Percentiles rank a stretch among this genome's conserved stretches.
phyloP scores from a whole-genome alignment of 2,329 filamentous ascomycete species.

The Talaromyces sp. region DNA sequence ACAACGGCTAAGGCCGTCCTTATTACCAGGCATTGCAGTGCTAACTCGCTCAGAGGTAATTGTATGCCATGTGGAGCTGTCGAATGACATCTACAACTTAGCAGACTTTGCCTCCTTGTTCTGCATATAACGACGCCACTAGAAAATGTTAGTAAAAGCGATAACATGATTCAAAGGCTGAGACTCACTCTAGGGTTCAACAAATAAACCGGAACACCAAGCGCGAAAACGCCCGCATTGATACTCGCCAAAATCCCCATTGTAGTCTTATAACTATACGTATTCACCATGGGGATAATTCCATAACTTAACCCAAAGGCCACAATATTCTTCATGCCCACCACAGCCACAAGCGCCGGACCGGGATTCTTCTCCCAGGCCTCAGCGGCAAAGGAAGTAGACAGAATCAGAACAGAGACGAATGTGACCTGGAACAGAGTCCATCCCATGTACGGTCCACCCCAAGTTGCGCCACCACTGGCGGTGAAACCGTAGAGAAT shows the following conservation, averaged over 20 bases:
- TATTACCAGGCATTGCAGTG: background rate
- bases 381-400: conserved; percentile 35
- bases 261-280: conserved; percentile 25
- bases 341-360: conserved; percentile 28
- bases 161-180: background rate
- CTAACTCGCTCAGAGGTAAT: background rate
- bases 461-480: conserved; percentile 24
- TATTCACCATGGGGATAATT: conserved; percentile 25
- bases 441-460: conserved; percentile 30
- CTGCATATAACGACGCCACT: background rate
- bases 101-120: background rate
- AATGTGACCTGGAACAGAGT: conserved; percentile 25
- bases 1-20: background rate
- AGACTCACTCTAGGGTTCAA: conserved; percentile 24
- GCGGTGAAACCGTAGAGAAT: conserved; percentile 34
- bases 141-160: background rate
- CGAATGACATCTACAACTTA: background rate
- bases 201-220: conserved; percentile 27
- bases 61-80: background rate
- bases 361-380: conserved; percentile 34
- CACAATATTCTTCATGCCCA: conserved; percentile 30
- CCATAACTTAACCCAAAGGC: conserved; percentile 31
- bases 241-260: conserved; percentile 27
- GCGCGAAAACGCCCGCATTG: conserved; percentile 22
- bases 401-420: conserved; percentile 28